Percentiles rank a stretch among this genome's conserved stretches.
phyloP scores from a whole-genome alignment of 2,329 filamentous ascomycete genomes.

The Aspergillus hortae region DNA sequence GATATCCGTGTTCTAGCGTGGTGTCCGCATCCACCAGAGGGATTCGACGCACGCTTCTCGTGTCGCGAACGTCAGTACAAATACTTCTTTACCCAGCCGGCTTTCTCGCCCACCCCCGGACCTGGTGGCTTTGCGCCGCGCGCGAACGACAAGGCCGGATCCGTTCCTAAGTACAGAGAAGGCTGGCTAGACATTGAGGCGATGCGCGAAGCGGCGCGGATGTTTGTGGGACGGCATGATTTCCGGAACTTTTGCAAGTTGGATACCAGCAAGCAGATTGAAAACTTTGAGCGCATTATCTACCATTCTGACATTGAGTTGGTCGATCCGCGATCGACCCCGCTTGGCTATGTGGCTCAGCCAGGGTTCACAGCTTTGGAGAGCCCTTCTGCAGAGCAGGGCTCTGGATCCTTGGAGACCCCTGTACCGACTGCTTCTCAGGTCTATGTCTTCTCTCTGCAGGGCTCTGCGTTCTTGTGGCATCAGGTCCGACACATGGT shows the following conservation, averaged over 20 bases:
- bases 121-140: conserved; percentile 47
- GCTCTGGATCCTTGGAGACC: conserved; percentile 12
- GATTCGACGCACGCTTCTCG: conserved; percentile 88
- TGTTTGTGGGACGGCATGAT: conserved; percentile 81
- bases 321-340: conserved; percentile 52
- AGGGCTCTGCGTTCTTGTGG: conserved; percentile 93
- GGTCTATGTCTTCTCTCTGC: conserved; percentile 82
- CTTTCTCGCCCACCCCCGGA: conserved; percentile 66
- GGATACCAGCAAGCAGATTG: conserved; percentile 83
- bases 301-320: conserved; percentile 76
- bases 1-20: conserved; percentile 91
- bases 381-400: conserved; percentile 12
- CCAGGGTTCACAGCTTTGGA: conserved; percentile 43
- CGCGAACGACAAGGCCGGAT: conserved; percentile 17
- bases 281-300: conserved; percentile 75
- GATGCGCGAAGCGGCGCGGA: conserved; percentile 78
- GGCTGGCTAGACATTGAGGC: conserved; percentile 84
- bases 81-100: conserved; percentile 97
- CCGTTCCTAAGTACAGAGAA: conserved; percentile 44
- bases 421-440: conserved; percentile 48
- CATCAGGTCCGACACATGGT: conserved; percentile 97
- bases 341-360: conserved; percentile 54
- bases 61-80: conserved; percentile 88
- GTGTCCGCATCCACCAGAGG: conserved; percentile 75
- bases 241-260: conserved; percentile 98